Conservation (phyloP, 2,329 filamentous ascomycete genomes). For the Diaporthe caulivora region DNA sequence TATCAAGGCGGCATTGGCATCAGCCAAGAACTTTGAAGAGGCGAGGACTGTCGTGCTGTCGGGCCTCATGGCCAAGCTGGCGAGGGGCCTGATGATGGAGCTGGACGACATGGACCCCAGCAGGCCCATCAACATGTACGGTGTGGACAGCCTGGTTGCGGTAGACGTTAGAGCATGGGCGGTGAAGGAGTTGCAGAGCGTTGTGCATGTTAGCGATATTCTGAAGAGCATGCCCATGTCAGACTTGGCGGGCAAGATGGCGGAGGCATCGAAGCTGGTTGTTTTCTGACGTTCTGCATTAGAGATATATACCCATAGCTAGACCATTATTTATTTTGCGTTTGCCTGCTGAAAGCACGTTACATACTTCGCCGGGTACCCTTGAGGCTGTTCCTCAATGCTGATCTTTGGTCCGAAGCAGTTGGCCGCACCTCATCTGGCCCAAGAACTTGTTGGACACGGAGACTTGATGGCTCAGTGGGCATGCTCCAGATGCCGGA, state of each 20-base stretch:
- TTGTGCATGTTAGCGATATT: slow-evolving; percentile 14
- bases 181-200: slow-evolving; percentile 17
- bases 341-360: not conserved
- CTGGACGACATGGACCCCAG: slow-evolving; percentile 45
- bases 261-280: slow-evolving; percentile 15
- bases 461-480: too few relatives aligned
- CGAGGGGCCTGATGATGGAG: slow-evolving; percentile 48
- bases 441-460: too few relatives aligned
- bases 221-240: slow-evolving; percentile 29
- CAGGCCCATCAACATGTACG: slow-evolving; percentile 27
- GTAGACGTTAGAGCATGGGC: slow-evolving; percentile 22
- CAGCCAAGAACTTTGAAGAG: slow-evolving; percentile 42
- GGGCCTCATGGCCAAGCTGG: slow-evolving; percentile 46
- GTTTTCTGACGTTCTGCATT: not conserved
- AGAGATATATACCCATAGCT: slow-evolving; percentile 8
- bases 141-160: slow-evolving; percentile 22
- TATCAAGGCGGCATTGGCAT: slow-evolving; percentile 42
- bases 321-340: not conserved
- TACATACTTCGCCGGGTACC: too few relatives aligned
- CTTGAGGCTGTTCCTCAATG: too few relatives aligned
- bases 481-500: too few relatives aligned
- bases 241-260: slow-evolving; percentile 22
- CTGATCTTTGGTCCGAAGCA: too few relatives aligned
- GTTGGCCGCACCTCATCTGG: too few relatives aligned
- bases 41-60: slow-evolving; percentile 43